Conservation (phyloP, 2,329 filamentous ascomycete genomes). For the Cytospora paraplurivora region DNA sequence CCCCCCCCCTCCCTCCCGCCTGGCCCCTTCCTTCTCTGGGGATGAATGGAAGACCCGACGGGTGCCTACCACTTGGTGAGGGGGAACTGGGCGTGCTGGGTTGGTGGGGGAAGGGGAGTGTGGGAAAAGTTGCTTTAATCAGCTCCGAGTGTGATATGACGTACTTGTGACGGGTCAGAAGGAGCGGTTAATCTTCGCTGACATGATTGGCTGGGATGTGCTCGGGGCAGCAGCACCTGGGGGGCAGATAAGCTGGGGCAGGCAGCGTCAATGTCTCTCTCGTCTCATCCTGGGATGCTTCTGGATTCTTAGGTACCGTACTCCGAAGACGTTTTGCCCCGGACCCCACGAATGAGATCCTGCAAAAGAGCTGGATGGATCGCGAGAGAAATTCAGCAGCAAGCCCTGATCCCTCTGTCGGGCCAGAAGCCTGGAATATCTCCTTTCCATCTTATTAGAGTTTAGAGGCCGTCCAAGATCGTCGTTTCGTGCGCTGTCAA, state of each 20-base stretch:
- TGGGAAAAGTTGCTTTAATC: not conserved
- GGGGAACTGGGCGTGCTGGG: no score
- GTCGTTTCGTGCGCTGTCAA: not conserved
- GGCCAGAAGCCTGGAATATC: not conserved
- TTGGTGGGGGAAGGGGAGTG: not conserved
- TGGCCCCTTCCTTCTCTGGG: not conserved
- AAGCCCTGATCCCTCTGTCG: not conserved
- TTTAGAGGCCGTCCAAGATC: conserved; percentile 3
- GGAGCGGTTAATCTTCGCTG: not conserved
- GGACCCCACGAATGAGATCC: no score
- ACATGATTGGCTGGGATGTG: not conserved
- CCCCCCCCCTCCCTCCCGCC: no score
- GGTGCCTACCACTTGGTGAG: no score
- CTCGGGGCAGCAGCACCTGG: not conserved
- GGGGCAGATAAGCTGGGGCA: not conserved
- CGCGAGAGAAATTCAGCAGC: not conserved
- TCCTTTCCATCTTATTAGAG: not conserved
- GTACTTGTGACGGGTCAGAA: not conserved
- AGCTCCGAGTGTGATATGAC: not conserved
- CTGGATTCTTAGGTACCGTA: not conserved
- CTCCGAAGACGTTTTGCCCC: no score
- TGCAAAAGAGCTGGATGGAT: not conserved
- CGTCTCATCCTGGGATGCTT: not conserved
- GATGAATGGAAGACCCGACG: not conserved
- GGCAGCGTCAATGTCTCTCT: not conserved